Conservation (phyloP, 768 basidiomycete species). For the Boletus speciosus region DNA sequence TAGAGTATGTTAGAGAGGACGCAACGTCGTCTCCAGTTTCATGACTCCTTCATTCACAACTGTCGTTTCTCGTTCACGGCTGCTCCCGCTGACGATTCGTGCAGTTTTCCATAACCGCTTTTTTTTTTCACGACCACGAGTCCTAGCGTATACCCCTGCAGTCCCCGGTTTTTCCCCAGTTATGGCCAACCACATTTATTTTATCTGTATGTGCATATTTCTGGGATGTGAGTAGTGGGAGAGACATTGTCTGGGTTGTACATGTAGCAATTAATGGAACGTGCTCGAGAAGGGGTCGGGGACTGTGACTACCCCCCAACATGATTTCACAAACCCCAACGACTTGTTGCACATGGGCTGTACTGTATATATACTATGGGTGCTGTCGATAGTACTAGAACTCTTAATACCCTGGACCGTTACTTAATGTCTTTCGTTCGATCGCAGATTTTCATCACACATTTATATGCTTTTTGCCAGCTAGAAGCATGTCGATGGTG, state of each 20-base stretch:
- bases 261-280: slow-evolving; percentile 8
- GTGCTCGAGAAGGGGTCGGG: slow-evolving; percentile 2
- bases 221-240: slow-evolving; percentile 3
- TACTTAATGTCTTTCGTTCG: background rate
- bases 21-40: background rate
- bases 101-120: background rate
- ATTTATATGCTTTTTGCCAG: no score
- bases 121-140: slow-evolving; percentile 1
- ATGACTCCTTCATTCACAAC: slow-evolving; percentile 9
- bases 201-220: slow-evolving; percentile 15
- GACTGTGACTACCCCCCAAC: slow-evolving; percentile 6
- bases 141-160: slow-evolving; percentile 10
- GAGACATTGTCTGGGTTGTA: slow-evolving; percentile 9
- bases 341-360: no score
- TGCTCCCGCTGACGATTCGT: background rate
- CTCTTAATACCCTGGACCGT: background rate
- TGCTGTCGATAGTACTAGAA: background rate
- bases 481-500: no score
- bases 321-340: background rate
- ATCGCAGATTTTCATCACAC: no score
- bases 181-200: slow-evolving; percentile 15
- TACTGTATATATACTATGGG: background rate
- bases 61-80: slow-evolving; percentile 19
- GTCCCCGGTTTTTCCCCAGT: background rate
- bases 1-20: background rate